Conservation (phyloP, 148 eudicot genomes). For the Agrostemma githago region DNA sequence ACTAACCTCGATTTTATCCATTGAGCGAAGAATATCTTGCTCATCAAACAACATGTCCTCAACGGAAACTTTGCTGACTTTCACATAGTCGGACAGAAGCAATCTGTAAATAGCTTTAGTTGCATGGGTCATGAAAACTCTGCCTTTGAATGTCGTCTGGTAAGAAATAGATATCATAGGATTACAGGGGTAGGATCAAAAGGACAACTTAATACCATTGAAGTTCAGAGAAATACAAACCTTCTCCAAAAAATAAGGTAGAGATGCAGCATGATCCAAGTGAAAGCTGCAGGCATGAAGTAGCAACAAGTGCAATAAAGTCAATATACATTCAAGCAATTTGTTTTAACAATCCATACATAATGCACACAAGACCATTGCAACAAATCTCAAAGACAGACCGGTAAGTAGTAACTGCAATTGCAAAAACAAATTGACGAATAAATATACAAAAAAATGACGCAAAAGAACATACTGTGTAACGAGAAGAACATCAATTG, state of each 20-base stretch:
- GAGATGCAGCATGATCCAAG: slow-evolving; percentile 99
- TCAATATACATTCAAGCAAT: slow-evolving; percentile 4
- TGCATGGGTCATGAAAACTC: slow-evolving; percentile 97
- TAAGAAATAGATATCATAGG: not conserved
- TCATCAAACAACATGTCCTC: slow-evolving; percentile 94
- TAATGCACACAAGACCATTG: too few species aligned
- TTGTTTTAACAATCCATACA: too few species aligned
- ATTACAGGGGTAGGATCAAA: slow-evolving; percentile 9
- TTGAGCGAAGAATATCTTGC: slow-evolving; percentile 88
- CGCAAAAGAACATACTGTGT: slow-evolving; percentile 56
- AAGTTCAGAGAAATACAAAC: slow-evolving; percentile 35
- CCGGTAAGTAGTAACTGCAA: too few species aligned
- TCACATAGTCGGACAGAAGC: slow-evolving; percentile 85
- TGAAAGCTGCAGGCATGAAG: slow-evolving; percentile 68
- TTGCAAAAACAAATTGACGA: too few species aligned
- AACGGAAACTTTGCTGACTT: slow-evolving; percentile 97
- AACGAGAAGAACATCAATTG: slow-evolving; percentile 80
- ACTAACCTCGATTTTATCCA: slow-evolving; percentile 86
- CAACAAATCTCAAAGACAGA: too few species aligned
- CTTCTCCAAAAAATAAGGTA: slow-evolving; percentile 94
- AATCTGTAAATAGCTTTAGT: slow-evolving; percentile 90
- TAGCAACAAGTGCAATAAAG: not conserved
- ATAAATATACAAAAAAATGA: too few species aligned
- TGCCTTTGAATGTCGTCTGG: slow-evolving; percentile 85
- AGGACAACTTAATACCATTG: not conserved